A percentile compares a stretch with the other conserved stretches of the same genome.
Conservation (phyloP, 805 yeast species). For the Candida schatavii region DNA sequence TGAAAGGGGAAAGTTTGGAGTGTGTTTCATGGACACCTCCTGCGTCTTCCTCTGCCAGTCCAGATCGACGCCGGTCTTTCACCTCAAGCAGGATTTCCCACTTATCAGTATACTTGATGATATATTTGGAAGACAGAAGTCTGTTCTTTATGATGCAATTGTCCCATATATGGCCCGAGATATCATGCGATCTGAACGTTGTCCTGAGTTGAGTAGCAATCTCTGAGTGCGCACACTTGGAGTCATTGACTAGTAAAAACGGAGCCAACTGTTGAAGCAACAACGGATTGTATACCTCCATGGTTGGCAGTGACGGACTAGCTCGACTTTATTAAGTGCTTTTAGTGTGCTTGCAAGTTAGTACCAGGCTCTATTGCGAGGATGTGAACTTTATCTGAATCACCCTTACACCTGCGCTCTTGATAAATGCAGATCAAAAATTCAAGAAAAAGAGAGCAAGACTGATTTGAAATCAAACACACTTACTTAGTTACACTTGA, state of each 20-base stretch:
- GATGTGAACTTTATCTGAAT: too few species aligned
- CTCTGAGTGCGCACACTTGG: conserved; percentile 1
- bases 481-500: background rate
- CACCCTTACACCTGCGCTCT: too few species aligned
- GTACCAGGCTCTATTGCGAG: too few species aligned
- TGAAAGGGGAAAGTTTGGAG: conserved; percentile 37
- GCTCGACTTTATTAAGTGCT: too few species aligned
- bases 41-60: background rate
- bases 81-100: conserved; percentile 1
- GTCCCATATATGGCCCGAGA: conserved; percentile 31
- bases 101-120: conserved; percentile 16
- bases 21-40: conserved; percentile 15
- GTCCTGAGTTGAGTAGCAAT: conserved; percentile 7
- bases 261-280: conserved; percentile 38
- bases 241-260: conserved; percentile 16
- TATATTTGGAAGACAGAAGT: conserved; percentile 29
- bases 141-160: conserved; percentile 35
- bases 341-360: too few species aligned
- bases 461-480: background rate
- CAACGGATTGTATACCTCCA: conserved; percentile 31
- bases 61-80: background rate
- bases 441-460: too few species aligned
- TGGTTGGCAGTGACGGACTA: too few species aligned
- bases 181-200: conserved; percentile 15
- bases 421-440: too few species aligned